Percentiles rank a stretch among this genome's conserved stretches.
Conservation (phyloP, 2,329 filamentous ascomycete species). For the Grosmannia clavigera region DNA sequence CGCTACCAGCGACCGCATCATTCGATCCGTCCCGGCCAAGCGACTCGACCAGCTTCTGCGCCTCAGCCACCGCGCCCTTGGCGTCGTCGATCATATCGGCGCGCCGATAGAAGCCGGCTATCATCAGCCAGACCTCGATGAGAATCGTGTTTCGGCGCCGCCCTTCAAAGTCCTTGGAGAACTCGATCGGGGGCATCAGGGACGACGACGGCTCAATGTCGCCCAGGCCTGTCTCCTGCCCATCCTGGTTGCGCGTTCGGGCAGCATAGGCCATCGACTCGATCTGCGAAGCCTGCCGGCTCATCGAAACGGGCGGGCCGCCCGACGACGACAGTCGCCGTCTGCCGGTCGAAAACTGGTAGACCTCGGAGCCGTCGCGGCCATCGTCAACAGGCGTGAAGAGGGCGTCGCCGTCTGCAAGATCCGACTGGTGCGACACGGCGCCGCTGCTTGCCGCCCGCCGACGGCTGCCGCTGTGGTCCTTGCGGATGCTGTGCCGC, state of each 20-base stretch:
- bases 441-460: slow-evolving; percentile 32
- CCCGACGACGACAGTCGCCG: slow-evolving; percentile 26
- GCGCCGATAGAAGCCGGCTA: slow-evolving; percentile 76
- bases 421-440: slow-evolving; percentile 17
- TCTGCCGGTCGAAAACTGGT: slow-evolving; percentile 24
- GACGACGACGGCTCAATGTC: slow-evolving; percentile 30
- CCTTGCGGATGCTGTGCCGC: slow-evolving; percentile 40
- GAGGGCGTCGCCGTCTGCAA: slow-evolving; percentile 37
- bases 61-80: slow-evolving; percentile 68
- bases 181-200: slow-evolving; percentile 39
- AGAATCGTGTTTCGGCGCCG: slow-evolving; percentile 42
- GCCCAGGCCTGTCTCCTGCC: slow-evolving; percentile 7
- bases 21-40: slow-evolving; percentile 56
- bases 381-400: slow-evolving; percentile 34
- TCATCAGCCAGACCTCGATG: slow-evolving; percentile 78
- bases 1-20: slow-evolving; percentile 27
- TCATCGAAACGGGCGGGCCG: slow-evolving; percentile 23
- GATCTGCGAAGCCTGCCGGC: slow-evolving; percentile 30
- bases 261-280: slow-evolving; percentile 24
- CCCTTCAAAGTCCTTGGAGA: slow-evolving; percentile 40
- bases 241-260: too few species aligned
- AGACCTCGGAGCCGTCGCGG: slow-evolving; percentile 28
- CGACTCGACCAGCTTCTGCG: slow-evolving; percentile 57
- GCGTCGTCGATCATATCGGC: slow-evolving; percentile 72
- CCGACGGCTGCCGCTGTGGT: slow-evolving; percentile 35